Percentiles rank a stretch among this genome's conserved stretches.
Evolutionary conservation across 1,139 yeast genomes (phyloP).

Genomic region (Candida sp.): DNA sequence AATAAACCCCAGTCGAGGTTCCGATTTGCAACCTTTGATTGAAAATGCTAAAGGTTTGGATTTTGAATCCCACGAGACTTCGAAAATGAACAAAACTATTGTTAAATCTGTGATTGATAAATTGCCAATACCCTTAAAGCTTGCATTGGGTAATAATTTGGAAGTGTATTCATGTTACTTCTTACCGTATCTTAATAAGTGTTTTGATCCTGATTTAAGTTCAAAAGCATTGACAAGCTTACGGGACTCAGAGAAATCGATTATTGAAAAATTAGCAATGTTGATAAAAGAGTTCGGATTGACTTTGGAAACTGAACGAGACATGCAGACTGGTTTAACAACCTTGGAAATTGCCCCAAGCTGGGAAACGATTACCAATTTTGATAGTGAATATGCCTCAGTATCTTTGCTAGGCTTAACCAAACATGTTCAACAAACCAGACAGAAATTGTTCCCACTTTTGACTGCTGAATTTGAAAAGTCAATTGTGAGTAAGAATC

Average conservation of each 20-base stretch:
- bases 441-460: conserved; percentile 38
- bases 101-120: conserved; percentile 21
- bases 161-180: conserved; percentile 26
- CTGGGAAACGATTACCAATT: conserved; percentile 31
- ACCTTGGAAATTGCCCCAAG: conserved; percentile 32
- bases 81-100: conserved; percentile 25
- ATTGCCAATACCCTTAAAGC: conserved; percentile 24
- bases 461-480: conserved; percentile 41
- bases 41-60: conserved; percentile 41
- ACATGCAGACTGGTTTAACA: conserved; percentile 27
- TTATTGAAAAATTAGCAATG: conserved; percentile 26
- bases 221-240: conserved; percentile 23
- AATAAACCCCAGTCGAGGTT: conserved; percentile 35
- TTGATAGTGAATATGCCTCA: conserved; percentile 19
- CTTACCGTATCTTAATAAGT: conserved; percentile 45
- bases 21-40: conserved; percentile 21
- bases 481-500: conserved; percentile 15
- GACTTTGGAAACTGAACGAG: conserved; percentile 30
- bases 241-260: conserved; percentile 19
- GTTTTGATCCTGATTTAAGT: conserved; percentile 40
- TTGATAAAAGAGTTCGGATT: conserved; percentile 25
- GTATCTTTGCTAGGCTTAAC: conserved; percentile 9
- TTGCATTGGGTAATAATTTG: conserved; percentile 27
- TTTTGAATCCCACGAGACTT: conserved; percentile 36
- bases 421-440: conserved; percentile 24